Percentiles rank a stretch among this genome's conserved stretches.
These are phyloP conservation scores for Kokia cookei DNA, from an alignment of 441 rosid genomes.

Conservation along the genomic window DNA sequence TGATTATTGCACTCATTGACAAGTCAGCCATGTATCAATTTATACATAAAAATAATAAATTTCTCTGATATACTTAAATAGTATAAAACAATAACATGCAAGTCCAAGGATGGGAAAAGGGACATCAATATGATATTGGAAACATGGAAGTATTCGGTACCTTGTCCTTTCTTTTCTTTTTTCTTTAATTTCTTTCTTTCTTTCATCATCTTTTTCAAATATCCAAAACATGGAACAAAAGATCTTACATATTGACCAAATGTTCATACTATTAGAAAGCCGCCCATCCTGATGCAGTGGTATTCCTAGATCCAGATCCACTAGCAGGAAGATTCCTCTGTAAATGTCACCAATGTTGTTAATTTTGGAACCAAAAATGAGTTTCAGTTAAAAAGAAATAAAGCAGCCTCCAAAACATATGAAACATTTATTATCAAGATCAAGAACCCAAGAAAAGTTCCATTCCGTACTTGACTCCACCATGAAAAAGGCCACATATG, in stretches of 20 bases:
- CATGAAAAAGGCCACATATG: background rate
- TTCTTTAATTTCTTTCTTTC: background rate
- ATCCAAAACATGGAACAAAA: slow-evolving; percentile 18
- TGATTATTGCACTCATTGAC: background rate
- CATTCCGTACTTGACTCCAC: background rate
- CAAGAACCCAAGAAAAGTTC: background rate
- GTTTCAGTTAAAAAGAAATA: background rate
- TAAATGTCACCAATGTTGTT: slow-evolving; percentile 18
- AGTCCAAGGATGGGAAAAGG: slow-evolving; percentile 4
- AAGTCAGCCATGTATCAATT: background rate
- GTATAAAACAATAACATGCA: slow-evolving; percentile 1
- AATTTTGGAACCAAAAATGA: background rate
- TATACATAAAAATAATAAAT: background rate
- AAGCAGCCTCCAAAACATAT: background rate
- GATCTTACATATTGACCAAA: slow-evolving; percentile 14
- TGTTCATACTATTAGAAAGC: slow-evolving; percentile 49
- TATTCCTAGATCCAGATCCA: slow-evolving; percentile 46
- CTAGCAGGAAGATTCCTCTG: slow-evolving; percentile 80
- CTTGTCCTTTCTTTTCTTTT: slow-evolving; percentile 8
- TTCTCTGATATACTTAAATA: background rate
- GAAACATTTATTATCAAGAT: background rate
- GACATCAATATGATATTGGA: slow-evolving; percentile 9
- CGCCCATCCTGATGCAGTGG: slow-evolving; percentile 94
- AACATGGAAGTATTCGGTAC: slow-evolving; percentile 20
- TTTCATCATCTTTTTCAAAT: slow-evolving; percentile 14